A percentile compares a stretch with the other conserved stretches of the same genome.
Evolutionary conservation across 495 filamentous ascomycete genomes (phyloP).

Genomic region (Penicillium mononematosum): DNA sequence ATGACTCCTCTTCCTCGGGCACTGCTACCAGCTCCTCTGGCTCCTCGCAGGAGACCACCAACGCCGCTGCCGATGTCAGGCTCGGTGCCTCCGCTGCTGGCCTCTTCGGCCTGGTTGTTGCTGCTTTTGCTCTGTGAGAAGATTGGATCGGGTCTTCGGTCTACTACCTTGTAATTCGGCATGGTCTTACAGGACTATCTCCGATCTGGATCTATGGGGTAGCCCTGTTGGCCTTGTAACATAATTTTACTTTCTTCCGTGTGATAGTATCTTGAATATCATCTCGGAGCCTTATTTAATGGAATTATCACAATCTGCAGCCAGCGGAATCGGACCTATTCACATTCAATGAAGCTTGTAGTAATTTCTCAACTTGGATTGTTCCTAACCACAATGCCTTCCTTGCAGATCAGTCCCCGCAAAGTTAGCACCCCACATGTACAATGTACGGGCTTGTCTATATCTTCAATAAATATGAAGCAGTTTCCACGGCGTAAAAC

Average conservation of each 20-base stretch:
- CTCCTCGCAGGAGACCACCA: slow-evolving; percentile 25
- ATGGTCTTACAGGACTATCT: background rate
- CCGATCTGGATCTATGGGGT: slow-evolving; percentile 6
- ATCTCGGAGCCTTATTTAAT: slow-evolving; percentile 13
- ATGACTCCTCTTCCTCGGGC: slow-evolving; percentile 12
- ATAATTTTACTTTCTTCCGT: slow-evolving; percentile 16
- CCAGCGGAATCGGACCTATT: background rate
- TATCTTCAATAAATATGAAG: background rate
- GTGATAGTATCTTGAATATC: slow-evolving; percentile 20
- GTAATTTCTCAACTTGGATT: background rate
- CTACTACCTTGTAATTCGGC: slow-evolving; percentile 1
- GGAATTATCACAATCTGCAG: slow-evolving; percentile 7
- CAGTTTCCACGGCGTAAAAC: background rate
- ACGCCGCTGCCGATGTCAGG: slow-evolving; percentile 35
- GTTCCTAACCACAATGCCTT: background rate
- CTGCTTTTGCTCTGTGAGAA: slow-evolving; percentile 40
- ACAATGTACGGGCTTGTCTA: background rate
- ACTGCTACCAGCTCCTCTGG: slow-evolving; percentile 23
- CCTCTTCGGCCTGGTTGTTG: slow-evolving; percentile 38
- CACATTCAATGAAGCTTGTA: background rate
- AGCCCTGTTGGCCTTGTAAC: background rate
- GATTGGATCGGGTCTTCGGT: background rate
- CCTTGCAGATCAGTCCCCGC: background rate
- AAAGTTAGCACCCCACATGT: too few relatives aligned
- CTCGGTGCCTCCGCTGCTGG: slow-evolving; percentile 40